Conservation (phyloP, 2,329 filamentous ascomycete species). For the Fusarium sp. region DNA sequence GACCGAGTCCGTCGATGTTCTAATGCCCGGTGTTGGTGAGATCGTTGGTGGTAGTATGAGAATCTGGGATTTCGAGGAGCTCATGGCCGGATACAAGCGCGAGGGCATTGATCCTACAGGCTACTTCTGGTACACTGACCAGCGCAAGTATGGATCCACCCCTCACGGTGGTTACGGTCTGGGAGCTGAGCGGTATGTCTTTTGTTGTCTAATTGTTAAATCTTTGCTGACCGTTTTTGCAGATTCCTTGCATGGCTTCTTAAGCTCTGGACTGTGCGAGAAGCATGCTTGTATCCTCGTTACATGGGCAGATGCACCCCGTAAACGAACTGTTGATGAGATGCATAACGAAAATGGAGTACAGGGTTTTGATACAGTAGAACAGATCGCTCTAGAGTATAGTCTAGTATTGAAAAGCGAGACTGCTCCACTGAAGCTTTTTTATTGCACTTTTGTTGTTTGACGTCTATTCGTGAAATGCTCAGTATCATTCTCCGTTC, state of each 20-base stretch:
- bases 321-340: slow-evolving; percentile 53
- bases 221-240: slow-evolving; percentile 8
- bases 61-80: slow-evolving; percentile 89
- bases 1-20: slow-evolving; percentile 88
- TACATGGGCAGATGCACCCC: slow-evolving; percentile 87
- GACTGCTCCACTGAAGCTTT: slow-evolving; percentile 27
- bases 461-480: background rate
- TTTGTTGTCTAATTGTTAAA: background rate
- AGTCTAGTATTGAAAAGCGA: slow-evolving; percentile 27
- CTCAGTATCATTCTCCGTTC: slow-evolving; percentile 18
- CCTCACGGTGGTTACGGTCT: slow-evolving; percentile 95
- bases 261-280: slow-evolving; percentile 74
- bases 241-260: slow-evolving; percentile 71
- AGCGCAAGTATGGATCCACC: slow-evolving; percentile 91
- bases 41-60: slow-evolving; percentile 98
- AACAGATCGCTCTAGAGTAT: slow-evolving; percentile 26
- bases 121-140: slow-evolving; percentile 99
- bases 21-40: slow-evolving; percentile 95
- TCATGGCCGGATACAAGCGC: slow-evolving; percentile 87
- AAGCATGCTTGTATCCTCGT: slow-evolving; percentile 79
- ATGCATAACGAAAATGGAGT: slow-evolving; percentile 34
- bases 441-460: background rate
- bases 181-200: slow-evolving; percentile 77
- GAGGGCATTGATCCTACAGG: slow-evolving; percentile 85
- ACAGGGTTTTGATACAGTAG: slow-evolving; percentile 24